Evolutionary conservation across 805 yeast species (phyloP).

Genomic region (Pichia cabralensis): DNA sequence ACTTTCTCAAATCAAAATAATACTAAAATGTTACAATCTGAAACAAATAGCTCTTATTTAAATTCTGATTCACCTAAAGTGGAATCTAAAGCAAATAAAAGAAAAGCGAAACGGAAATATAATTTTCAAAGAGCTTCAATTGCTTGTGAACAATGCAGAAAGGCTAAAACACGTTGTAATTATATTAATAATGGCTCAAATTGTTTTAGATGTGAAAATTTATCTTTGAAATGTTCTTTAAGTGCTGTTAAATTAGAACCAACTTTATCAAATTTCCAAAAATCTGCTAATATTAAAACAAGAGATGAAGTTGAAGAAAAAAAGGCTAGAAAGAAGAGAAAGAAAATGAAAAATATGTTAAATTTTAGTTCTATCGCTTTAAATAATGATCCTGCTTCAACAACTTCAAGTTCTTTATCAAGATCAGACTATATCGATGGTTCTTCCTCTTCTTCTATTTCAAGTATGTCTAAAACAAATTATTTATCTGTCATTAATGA

Average conservation of each 20-base stretch:
- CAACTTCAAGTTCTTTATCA: background rate
- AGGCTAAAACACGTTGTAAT: constrained; percentile 20
- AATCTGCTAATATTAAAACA: constrained; percentile 4
- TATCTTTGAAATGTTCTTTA: constrained; percentile 16
- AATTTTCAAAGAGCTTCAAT: constrained; percentile 13
- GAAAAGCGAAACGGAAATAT: constrained; percentile 8
- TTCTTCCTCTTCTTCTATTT: background rate
- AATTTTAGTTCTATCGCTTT: background rate
- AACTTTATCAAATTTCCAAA: constrained; percentile 7
- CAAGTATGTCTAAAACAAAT: background rate
- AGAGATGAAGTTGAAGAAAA: constrained; percentile 2
- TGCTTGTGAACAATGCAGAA: constrained; percentile 19
- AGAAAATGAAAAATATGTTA: background rate
- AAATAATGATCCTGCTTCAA: background rate
- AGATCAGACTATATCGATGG: background rate
- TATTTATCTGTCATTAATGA: background rate
- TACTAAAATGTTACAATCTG: too few relatives aligned
- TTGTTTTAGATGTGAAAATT: constrained; percentile 21
- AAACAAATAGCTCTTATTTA: too few relatives aligned
- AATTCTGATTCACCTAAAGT: background rate
- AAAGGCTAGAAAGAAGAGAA: background rate
- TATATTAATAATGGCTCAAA: constrained; percentile 14
- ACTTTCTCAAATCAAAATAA: too few relatives aligned
- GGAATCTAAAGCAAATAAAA: background rate
- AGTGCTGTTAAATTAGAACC: constrained; percentile 8